phyloP scores from a whole-genome alignment of 768 basidiomycete genomes.

The Dioszegia hungarica region DNA sequence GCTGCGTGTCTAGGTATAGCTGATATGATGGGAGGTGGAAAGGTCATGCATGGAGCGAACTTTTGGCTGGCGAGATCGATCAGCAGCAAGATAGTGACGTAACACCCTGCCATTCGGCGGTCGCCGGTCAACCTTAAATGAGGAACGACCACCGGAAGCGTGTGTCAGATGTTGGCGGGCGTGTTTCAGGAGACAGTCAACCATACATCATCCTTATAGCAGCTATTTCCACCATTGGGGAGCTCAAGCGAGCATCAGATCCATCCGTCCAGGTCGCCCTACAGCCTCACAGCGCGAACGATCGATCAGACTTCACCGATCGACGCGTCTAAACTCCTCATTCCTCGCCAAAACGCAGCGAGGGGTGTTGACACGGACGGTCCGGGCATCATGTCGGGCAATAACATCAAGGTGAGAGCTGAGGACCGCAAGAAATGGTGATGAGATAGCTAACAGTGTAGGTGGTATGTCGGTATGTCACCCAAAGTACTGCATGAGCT shows the following conservation, averaged over 20 bases:
- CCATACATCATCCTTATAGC: no score
- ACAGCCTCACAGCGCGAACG: no score
- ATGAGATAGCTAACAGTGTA: slow-evolving; percentile 45
- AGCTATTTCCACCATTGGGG: no score
- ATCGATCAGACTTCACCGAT: no score
- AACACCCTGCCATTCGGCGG: no score
- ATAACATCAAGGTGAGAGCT: slow-evolving; percentile 47
- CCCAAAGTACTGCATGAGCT: neutral
- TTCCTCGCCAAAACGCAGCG: no score
- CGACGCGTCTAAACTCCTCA: neutral
- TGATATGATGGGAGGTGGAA: neutral
- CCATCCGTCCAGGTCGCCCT: no score
- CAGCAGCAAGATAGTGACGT: no score
- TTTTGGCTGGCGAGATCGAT: no score
- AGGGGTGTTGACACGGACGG: neutral
- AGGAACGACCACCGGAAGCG: neutral
- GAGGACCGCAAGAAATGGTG: neutral
- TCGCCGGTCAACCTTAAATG: no score
- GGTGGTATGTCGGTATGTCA: slow-evolving; percentile 86
- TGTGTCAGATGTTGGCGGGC: neutral
- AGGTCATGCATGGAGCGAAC: neutral
- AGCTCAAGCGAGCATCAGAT: no score
- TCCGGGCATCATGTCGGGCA: slow-evolving; percentile 37
- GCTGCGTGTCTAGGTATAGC: neutral
- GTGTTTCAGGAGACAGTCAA: no score